Evolutionary conservation across 495 filamentous ascomycete genomes (phyloP), one percentile per base, ranked within the genome.

Genomic region (Neurospora pannonica): DNA sequence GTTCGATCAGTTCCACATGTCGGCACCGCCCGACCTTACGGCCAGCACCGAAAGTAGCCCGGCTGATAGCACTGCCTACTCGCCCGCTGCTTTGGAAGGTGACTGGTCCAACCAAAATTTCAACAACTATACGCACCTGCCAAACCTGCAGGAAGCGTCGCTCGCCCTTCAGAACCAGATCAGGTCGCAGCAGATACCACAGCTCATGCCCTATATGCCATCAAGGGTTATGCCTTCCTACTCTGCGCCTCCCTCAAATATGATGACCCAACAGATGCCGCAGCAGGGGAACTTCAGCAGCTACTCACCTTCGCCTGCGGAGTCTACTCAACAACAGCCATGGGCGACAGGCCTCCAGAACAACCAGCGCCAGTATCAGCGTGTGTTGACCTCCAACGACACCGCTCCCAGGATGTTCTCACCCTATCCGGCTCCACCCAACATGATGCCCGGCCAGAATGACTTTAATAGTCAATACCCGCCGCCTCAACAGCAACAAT

Each of bases 41-140:
- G 77, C 75, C 34, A 79, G 85, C 46, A 78, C 85, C 28, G 85
- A 87, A 69, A 85, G 77, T 75, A 88, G 87, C 76, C 87, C 54
- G 54, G 54, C 54, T 67, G 54, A 67, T 36, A 67, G 54, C 54
- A 67, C 54, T 67, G 24, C 54, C 28, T 67, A 67, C 28, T 67
- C 54, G 28, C 88, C 9, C 83, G 81, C 72, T 84, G 82, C 74
- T 88, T 85, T 78, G 54, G 54, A 67, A 36, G 54, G 28, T 67
- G 54, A 67, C 54, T 67, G 54, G 54, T 67, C 54, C 15, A 67
- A 19, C 28, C 54, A 67, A 19, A 4, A 6, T 67, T 67, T 67
- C 9, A 82, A 80, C 38, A 86, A 83, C 73, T 88, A 87, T 76
- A 83, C 83, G 4, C 83, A 84, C 46, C 82, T 83, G 38, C 81